Evolutionary conservation across 2,329 filamentous ascomycete genomes (phyloP).

Genomic region (Pyrenochaeta sp.): DNA sequence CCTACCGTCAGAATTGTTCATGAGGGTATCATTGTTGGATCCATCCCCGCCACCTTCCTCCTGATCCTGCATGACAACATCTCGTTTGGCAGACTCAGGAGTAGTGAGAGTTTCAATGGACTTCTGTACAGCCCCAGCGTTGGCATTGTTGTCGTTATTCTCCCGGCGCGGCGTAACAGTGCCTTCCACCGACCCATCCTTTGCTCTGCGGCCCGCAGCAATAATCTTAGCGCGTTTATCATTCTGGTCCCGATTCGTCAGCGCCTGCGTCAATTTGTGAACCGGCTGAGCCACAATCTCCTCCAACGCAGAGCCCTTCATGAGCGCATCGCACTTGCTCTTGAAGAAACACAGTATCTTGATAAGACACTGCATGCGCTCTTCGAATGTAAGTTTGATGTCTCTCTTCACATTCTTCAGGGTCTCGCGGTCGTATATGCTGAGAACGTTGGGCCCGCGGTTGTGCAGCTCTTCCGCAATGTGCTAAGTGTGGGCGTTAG

Average conservation of each 20-base stretch:
- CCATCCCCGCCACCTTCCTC: too few relatives aligned
- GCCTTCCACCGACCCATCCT: not conserved
- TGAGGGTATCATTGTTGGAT: too few relatives aligned
- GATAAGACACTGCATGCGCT: constrained; percentile 1
- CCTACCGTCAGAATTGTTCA: too few relatives aligned
- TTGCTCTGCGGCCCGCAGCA: not conserved
- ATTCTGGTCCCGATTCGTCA: not conserved
- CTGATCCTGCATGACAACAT: too few relatives aligned
- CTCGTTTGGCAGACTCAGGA: not conserved
- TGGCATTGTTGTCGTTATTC: not conserved
- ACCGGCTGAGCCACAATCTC: not conserved
- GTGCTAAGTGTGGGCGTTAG: not conserved
- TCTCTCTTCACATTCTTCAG: not conserved
- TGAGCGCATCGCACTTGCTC: constrained; percentile 1
- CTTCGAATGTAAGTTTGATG: constrained; percentile 1
- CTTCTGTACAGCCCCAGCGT: not conserved
- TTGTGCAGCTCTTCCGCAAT: not conserved
- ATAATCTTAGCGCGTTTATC: not conserved
- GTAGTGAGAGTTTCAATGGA: not conserved
- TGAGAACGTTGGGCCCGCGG: not conserved
- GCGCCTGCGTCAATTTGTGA: not conserved
- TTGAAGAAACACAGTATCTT: constrained; percentile 6
- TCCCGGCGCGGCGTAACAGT: not conserved
- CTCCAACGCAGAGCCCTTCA: constrained; percentile 1
- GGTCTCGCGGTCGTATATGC: not conserved